Evolutionary conservation across 768 basidiomycete species (phyloP).

Genomic region (Rhizopogon sp.): DNA sequence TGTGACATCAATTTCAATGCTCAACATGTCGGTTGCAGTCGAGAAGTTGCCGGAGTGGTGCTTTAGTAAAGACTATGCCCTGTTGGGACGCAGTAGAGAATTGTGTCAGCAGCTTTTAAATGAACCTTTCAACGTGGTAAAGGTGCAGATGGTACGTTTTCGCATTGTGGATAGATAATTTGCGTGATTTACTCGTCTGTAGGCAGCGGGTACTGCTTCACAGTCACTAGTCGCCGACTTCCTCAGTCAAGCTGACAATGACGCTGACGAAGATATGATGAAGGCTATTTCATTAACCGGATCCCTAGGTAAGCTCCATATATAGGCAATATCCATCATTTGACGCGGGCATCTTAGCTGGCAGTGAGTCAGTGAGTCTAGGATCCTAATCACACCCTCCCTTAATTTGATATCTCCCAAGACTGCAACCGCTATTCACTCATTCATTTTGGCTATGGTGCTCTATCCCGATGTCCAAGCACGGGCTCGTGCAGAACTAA

Average conservation of each 20-base stretch:
- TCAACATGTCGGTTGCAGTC: background rate
- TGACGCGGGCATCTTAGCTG: background rate
- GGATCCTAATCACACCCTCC: no score
- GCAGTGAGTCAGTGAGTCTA: no score
- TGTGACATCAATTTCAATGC: background rate
- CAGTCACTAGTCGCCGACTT: background rate
- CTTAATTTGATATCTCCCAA: no score
- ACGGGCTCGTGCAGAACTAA: no score
- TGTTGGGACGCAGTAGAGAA: background rate
- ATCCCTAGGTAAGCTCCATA: background rate
- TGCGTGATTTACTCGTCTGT: background rate
- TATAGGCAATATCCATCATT: no score
- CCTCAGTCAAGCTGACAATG: background rate
- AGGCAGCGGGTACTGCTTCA: background rate
- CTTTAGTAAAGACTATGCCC: background rate
- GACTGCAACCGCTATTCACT: background rate
- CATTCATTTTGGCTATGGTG: slow-evolving; percentile 10
- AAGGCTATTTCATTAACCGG: background rate
- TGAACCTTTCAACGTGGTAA: slow-evolving; percentile 1
- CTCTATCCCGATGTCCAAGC: no score
- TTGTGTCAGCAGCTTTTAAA: background rate
- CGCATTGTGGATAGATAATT: background rate
- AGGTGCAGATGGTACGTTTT: background rate
- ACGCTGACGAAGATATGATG: background rate
- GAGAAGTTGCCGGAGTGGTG: slow-evolving; percentile 2